Evolutionary conservation across 805 yeast genomes (phyloP).

Genomic region (Pichia exigua): DNA sequence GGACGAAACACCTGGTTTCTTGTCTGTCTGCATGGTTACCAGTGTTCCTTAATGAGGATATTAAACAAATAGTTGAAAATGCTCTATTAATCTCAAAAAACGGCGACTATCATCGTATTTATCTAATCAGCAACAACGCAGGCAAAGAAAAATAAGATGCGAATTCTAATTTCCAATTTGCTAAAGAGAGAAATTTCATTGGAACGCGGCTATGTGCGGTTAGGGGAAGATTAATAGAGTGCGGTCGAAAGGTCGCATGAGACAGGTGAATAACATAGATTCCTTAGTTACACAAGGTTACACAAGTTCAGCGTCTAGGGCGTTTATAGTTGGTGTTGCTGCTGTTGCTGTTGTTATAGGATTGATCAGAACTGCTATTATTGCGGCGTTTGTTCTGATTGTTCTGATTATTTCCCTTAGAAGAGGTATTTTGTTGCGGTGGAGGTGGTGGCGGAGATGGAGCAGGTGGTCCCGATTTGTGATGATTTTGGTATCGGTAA

Average conservation of each 20-base stretch:
- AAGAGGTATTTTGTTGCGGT: not conserved
- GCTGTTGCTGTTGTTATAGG: not conserved
- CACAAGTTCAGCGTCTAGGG: not conserved
- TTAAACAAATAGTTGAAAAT: not conserved
- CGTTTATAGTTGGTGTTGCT: not conserved
- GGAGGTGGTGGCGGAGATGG: constrained; percentile 5
- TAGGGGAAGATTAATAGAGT: not conserved
- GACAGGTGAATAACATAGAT: too few relatives aligned
- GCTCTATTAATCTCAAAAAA: not conserved
- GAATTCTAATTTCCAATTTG: not conserved
- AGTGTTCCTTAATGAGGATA: not conserved
- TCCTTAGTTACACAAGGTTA: not conserved
- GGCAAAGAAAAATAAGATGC: not conserved
- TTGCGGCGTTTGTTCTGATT: not conserved
- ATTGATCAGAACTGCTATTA: not conserved
- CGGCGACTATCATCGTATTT: not conserved
- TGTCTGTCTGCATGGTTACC: constrained; percentile 5
- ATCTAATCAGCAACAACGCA: not conserved
- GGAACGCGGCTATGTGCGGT: not conserved
- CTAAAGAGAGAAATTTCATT: not conserved
- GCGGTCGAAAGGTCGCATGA: not conserved
- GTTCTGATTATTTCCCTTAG: not conserved
- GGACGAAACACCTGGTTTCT: constrained; percentile 23
- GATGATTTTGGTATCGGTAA: not conserved
- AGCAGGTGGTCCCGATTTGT: not conserved